Base-by-base conservation (phyloP, 805 yeast species). In the Sungouiella thailandica region DNA sequence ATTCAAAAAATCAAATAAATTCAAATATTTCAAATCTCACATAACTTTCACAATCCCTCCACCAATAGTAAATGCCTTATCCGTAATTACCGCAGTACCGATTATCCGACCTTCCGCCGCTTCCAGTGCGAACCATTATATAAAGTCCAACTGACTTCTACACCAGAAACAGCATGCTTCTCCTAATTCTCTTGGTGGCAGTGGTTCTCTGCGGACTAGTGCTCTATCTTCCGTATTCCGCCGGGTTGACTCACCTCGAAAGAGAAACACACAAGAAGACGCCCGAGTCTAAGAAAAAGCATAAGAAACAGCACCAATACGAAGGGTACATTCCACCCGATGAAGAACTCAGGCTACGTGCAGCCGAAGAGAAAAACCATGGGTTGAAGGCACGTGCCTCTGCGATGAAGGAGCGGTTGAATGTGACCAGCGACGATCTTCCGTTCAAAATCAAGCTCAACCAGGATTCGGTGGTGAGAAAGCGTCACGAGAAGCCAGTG, bases 201-300 rank as follows among this genome's bases (percentile, higher is more conserved):
- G 41, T 68, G 5, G 49, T 72, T 12, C 55, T 74, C 7, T 53
- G 72, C 9, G 57, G 60, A 0, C 47, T 70, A 15, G 50, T 72
- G 2, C 31, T 70, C 9, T 46, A 61, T 8, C 62, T 77, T 23
- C 83, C 83, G 5, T 55, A 68, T 32, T 41, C 70, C 10, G 66
- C 76, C 4, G 79, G 79, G 3, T 50, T 76, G 31, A 74, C 78
- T 3, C 54, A 25, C 18, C 23, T 25, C 27, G 22, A 15, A 13
- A 13, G 37, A 34, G 17, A 29, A 36, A 17, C 19, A 29, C 27
- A 10, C 7, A 7, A n/a, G 17, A 15, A 17, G 12, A 8, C 15
- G 9, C 8, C 24, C 14, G 24, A 9, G 17, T 18, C 5, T 9
- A 14, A 11, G 19, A 22, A 17, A 11, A 26, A 28, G 27, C 11